Evolutionary conservation across 2,329 filamentous ascomycete species (phyloP).

Genomic region (Eurotiales sp.): DNA sequence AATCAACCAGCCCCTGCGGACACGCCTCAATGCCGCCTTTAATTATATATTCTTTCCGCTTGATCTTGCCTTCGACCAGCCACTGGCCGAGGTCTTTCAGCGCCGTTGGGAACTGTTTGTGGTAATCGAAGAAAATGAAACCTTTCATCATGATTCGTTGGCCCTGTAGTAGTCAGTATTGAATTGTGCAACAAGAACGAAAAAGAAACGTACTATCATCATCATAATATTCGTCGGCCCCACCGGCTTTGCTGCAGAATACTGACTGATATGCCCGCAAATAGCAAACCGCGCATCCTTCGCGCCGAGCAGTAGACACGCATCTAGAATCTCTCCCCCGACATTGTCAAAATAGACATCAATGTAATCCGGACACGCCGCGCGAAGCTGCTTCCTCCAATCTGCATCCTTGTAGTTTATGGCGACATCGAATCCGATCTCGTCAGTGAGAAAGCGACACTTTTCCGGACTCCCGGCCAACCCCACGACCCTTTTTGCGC

Average conservation of each 20-base stretch:
- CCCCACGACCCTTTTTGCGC: conserved; percentile 58
- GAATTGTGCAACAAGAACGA: neutral
- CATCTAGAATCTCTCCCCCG: conserved; percentile 66
- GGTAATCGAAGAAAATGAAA: conserved; percentile 70
- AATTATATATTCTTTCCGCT: conserved; percentile 67
- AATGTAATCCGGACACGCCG: conserved; percentile 57
- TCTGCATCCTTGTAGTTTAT: conserved; percentile 66
- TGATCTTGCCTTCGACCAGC: conserved; percentile 68
- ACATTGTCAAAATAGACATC: conserved; percentile 74
- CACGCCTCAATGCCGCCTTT: conserved; percentile 64
- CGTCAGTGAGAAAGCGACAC: conserved; percentile 60
- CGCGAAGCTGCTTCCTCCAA: conserved; percentile 58
- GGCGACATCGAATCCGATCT: conserved; percentile 64
- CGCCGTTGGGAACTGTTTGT: conserved; percentile 55
- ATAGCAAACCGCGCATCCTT: conserved; percentile 63
- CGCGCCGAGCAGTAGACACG: conserved; percentile 62
- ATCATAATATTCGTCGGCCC: conserved; percentile 52
- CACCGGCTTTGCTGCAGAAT: conserved; percentile 56
- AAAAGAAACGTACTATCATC: conserved; percentile 31
- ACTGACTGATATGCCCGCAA: conserved; percentile 67
- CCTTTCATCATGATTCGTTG: conserved; percentile 57
- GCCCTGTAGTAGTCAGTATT: conserved; percentile 21
- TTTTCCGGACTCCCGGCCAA: conserved; percentile 66
- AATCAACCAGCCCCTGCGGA: conserved; percentile 58
- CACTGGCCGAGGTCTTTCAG: conserved; percentile 61